Evolutionary conservation across 352 stramenopile species (phyloP), one percentile per base, ranked within the genome.

Genomic region (Phytopythium litorale): DNA sequence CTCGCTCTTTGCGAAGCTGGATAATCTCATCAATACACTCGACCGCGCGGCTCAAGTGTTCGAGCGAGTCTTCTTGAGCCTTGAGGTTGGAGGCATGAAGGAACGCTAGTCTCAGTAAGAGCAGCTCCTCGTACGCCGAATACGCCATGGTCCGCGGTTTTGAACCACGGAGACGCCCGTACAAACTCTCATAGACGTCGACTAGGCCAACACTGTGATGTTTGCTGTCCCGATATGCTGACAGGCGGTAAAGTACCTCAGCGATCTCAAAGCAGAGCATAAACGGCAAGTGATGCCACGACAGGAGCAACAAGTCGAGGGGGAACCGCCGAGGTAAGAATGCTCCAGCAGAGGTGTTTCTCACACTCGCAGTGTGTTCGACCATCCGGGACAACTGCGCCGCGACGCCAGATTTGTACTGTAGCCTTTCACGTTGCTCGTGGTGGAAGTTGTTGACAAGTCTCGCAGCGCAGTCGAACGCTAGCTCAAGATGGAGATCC

Each of bases 251-350:
- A 3, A 87, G 59, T 13, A 75, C 71, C 61, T 91, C 79, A 2
- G 75, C 75, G 28, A 91, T 76, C 51, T 91, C 79, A 43, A 87
- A 89, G 50, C 75, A 85, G 6, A 89, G 28, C 18, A 67, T 45
- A 37, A 91, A 86, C 1, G 81, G 79, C n/a, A 91, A 76, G 21
- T 72, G 71, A 28, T 82, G 68, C 79, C 79, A 89, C 9, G 76
- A 70, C 1, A 89, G 51, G 4, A 91, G 59, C 33, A 91, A 25
- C 18, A 78, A 42, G 16, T 68, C 53, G 4, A 70, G 28, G 12
- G 42, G 48, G 50, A 69, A 61, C 15, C 15, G 23, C 4, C 25
- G 33, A 33, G 3, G 40, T 13, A 38, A 40, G 19, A 19, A 38
- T 16, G 16, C 21, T 25, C 32, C 40, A 32, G 1, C 15, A 0